These are phyloP conservation scores for Aspergillus cristatus DNA, from an alignment of 495 filamentous ascomycete genomes.

Conservation along the genomic window DNA sequence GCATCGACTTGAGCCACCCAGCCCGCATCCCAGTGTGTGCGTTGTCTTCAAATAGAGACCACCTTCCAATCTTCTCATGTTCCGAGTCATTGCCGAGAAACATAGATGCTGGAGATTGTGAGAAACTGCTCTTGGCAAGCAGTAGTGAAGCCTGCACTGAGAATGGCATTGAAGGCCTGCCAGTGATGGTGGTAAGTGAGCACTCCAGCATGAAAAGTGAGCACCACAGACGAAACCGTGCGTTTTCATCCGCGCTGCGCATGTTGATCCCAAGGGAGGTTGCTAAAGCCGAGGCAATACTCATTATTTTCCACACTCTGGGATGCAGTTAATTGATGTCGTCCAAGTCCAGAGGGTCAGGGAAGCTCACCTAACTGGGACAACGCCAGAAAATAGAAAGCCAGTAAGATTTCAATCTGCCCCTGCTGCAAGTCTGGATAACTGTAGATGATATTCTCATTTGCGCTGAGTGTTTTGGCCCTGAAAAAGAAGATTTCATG, in stretches of 20 bases:
- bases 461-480: too few relatives aligned
- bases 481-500: too few relatives aligned
- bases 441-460: too few relatives aligned
- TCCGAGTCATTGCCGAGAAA: constrained; percentile 17
- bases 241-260: constrained; percentile 38
- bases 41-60: too few relatives aligned
- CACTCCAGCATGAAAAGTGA: constrained; percentile 50
- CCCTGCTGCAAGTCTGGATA: too few relatives aligned
- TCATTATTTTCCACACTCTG: constrained; percentile 46
- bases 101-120: too few relatives aligned
- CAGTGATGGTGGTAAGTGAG: constrained; percentile 45
- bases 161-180: constrained; percentile 41
- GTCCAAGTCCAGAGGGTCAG: too few relatives aligned
- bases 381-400: too few relatives aligned
- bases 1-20: too few relatives aligned
- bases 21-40: too few relatives aligned
- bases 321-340: neutral
- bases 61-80: neutral
- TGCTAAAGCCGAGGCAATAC: constrained; percentile 42
- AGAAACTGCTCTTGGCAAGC: constrained; percentile 48
- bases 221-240: constrained; percentile 49
- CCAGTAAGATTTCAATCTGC: too few relatives aligned
- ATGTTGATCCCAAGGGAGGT: constrained; percentile 45
- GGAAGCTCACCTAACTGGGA: too few relatives aligned
- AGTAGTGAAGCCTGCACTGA: constrained; percentile 38